These are phyloP conservation scores for Vararia minispora DNA, from an alignment of 768 basidiomycete species.

Conservation along the genomic window DNA sequence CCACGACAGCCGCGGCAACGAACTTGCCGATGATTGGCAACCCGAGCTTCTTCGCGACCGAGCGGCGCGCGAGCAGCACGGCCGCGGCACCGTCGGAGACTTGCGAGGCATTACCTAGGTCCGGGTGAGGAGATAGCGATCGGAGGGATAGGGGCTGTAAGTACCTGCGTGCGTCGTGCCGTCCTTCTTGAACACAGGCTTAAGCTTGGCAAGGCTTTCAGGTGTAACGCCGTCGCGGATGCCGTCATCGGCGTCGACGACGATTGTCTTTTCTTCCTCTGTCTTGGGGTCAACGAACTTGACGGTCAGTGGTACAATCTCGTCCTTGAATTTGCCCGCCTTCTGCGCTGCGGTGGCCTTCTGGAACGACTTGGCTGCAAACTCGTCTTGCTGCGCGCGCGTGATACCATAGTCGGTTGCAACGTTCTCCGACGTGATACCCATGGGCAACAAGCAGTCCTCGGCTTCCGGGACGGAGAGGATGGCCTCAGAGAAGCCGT, in stretches of 20 bases:
- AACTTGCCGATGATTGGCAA: constrained; percentile 86
- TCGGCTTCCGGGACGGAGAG: constrained; percentile 56
- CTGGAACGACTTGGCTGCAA: constrained; percentile 76
- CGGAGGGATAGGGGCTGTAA: constrained; percentile 5
- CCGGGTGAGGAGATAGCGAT: background rate
- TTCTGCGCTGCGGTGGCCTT: constrained; percentile 76
- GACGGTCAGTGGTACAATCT: constrained; percentile 75
- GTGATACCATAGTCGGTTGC: constrained; percentile 66
- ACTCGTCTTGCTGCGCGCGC: constrained; percentile 71
- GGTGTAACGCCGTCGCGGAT: constrained; percentile 77
- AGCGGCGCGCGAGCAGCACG: constrained; percentile 72
- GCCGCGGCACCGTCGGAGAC: constrained; percentile 91
- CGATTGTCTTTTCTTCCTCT: constrained; percentile 49
- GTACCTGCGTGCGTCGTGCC: constrained; percentile 66
- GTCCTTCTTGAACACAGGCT: constrained; percentile 72
- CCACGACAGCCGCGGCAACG: constrained; percentile 54
- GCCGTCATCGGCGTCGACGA: constrained; percentile 78
- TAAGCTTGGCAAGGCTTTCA: constrained; percentile 69
- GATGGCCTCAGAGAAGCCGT: constrained; percentile 53
- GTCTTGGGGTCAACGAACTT: constrained; percentile 65
- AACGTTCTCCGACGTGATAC: constrained; percentile 92
- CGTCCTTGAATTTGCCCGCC: constrained; percentile 69
- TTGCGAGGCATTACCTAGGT: constrained; percentile 68
- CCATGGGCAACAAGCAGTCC: constrained; percentile 84
- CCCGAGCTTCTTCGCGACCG: constrained; percentile 68